Base-by-base conservation (phyloP, 768 basidiomycete genomes). In the Sutorius australiensis region DNA sequence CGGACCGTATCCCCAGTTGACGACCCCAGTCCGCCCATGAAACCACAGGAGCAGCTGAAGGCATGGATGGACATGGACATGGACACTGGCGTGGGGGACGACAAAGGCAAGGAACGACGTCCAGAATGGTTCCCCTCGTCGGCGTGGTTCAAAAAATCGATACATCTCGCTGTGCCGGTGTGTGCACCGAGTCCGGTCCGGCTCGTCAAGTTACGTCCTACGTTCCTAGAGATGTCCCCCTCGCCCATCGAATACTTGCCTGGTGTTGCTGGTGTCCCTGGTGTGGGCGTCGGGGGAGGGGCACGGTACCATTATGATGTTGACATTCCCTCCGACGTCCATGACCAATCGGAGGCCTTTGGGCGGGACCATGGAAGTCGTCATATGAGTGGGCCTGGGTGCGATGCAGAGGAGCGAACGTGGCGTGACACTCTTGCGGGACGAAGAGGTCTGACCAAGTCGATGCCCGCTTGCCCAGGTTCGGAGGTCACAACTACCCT, bases 211-310 rank as follows among this genome's bases (percentile, higher is more conserved):
- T 37, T 66, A 10, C 50, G 34, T 11, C 62, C 65, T 28, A 61
- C 65, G 21, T 48, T 50, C 10, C 28, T 57, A 28, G 56, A 54
- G 24, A 36, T 52, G 40, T 46, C 61, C 1, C 63, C 66, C n/a
- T 66, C 63, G 6, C 61, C 57, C 1, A 58, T 61, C 31, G 61
- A 62, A 3, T 6, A 8, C 30, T 31, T 47, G 17, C 28, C 55
- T 46, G 31, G 14, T 36, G 36, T 19, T 43, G 19, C 10, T 11
- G 43, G 6, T 21, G 30, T 4, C 28, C 6, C 27, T 0, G 10
- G 17, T 6, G 33, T 5, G 38, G 43, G 24, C 4, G 24, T 24
- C 24, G 24, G 4, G 24, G 24, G 24, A 24, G 24, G 32, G 17
- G 30, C 4, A 24, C 2, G 24, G 3, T 39, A 24, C 12, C 44